These are phyloP conservation scores for Rhizophlyctis rosea DNA, from an alignment of 192 early-diverging fungal genomes.

Conservation along the genomic window DNA sequence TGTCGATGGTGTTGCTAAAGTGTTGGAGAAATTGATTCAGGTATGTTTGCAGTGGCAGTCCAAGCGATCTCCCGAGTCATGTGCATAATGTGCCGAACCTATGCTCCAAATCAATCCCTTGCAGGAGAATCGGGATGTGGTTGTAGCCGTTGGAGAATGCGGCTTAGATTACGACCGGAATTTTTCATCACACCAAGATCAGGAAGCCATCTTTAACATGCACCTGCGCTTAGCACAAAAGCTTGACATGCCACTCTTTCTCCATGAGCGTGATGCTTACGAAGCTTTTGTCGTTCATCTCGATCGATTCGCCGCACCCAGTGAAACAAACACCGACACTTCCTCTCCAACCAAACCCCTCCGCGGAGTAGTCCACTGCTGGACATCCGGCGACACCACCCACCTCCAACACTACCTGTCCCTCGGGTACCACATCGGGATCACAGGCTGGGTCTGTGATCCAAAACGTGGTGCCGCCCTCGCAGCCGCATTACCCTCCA, in stretches of 20 bases:
- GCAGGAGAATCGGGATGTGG: constrained; percentile 19
- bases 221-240: constrained; percentile 78
- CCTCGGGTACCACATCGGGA: constrained; percentile 83
- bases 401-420: constrained; percentile 48
- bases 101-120: constrained; percentile 1
- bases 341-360: background rate
- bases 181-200: constrained; percentile 9
- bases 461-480: background rate
- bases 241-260: constrained; percentile 82
- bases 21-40: background rate
- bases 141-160: constrained; percentile 94
- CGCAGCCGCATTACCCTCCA: constrained; percentile 40
- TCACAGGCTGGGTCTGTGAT: constrained; percentile 76
- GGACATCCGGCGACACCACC: constrained; percentile 72
- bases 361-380: constrained; percentile 86
- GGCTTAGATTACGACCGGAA: constrained; percentile 93
- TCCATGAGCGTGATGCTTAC: constrained; percentile 85
- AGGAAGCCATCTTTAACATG: constrained; percentile 52
- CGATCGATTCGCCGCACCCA: constrained; percentile 33
- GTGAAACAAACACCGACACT: background rate
- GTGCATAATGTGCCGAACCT: constrained; percentile 18
- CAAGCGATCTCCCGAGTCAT: no score
- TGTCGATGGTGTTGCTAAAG: background rate
- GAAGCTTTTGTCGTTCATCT: constrained; percentile 73
- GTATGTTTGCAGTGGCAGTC: constrained; percentile 10